A percentile compares a stretch with the other conserved stretches of the same genome.
These are phyloP conservation scores for Sphaerobolus stellatus DNA, from an alignment of 1,284 basidiomycete genomes.

Conservation along the genomic window DNA sequence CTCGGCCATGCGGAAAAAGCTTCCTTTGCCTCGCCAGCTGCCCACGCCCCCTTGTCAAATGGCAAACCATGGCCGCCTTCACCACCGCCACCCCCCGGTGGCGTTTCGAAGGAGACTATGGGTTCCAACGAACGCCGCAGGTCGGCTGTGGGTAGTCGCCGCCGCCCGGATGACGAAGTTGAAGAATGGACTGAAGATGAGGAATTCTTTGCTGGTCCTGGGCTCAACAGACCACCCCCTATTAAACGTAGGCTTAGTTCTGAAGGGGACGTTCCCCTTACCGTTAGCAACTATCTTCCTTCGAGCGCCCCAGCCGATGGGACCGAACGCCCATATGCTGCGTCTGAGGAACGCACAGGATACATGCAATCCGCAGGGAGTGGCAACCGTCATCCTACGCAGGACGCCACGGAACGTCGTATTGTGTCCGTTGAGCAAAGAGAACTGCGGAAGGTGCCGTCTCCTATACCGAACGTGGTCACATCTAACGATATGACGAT, in stretches of 20 bases:
- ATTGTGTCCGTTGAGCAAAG: neutral
- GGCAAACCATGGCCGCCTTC: conserved; percentile 14
- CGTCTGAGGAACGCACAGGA: neutral
- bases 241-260: neutral
- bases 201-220: conserved; percentile 9
- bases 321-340: neutral
- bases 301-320: conserved; percentile 2
- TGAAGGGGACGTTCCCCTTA: conserved; percentile 3
- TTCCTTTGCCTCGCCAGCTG: no score
- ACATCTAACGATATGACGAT: conserved; percentile 52
- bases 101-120: conserved; percentile 10
- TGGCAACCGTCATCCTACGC: neutral
- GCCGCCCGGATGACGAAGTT: conserved; percentile 1
- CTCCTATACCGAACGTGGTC: conserved; percentile 21
- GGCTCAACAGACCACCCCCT: conserved; percentile 1
- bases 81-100: conserved; percentile 4
- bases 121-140: conserved; percentile 3
- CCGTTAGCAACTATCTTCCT: no score
- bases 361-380: neutral
- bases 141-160: neutral
- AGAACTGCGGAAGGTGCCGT: conserved; percentile 25
- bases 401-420: neutral
- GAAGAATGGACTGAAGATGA: conserved; percentile 15
- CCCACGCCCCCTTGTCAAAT: conserved; percentile 13
- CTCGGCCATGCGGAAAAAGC: no score